Percentiles rank a stretch among this genome's conserved stretches.
Evolutionary conservation across 169 alveolate species (phyloP).

Genomic region (Cryptosporidium andersoni): DNA sequence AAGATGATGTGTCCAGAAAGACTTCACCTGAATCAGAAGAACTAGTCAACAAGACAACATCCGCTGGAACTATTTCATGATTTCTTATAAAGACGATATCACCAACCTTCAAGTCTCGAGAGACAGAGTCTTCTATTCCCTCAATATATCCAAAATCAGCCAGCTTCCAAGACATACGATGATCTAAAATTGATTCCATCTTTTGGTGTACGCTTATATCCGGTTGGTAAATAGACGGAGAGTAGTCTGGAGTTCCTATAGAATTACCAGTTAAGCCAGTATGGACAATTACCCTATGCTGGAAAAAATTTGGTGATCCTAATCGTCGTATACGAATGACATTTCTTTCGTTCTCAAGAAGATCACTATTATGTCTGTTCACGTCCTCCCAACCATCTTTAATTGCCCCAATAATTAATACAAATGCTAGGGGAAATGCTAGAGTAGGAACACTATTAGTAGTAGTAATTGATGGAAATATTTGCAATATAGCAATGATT

Average conservation of each 20-base stretch:
- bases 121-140: slow-evolving; percentile 67
- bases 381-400: slow-evolving; percentile 86
- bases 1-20: slow-evolving; percentile 83
- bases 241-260: slow-evolving; percentile 10
- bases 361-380: slow-evolving; percentile 75
- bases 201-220: slow-evolving; percentile 25
- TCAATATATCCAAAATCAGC: slow-evolving; percentile 25
- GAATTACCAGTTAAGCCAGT: slow-evolving; percentile 19
- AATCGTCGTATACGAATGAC: slow-evolving; percentile 16
- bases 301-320: slow-evolving; percentile 31
- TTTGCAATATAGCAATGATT: slow-evolving; percentile 75
- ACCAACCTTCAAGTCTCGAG: slow-evolving; percentile 81
- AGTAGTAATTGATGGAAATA: slow-evolving; percentile 74
- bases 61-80: slow-evolving; percentile 89
- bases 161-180: neutral
- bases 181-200: neutral
- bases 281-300: neutral
- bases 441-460: slow-evolving; percentile 76
- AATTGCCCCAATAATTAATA: slow-evolving; percentile 79
- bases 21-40: slow-evolving; percentile 76
- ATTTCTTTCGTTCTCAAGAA: slow-evolving; percentile 75
- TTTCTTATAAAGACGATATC: slow-evolving; percentile 81
- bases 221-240: slow-evolving; percentile 17
- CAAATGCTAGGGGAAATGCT: slow-evolving; percentile 79
- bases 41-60: slow-evolving; percentile 78